Evolutionary conservation across 352 stramenopile species (phyloP), one percentile per base, ranked within the genome.

Genomic region (Phytophthora sojae): DNA sequence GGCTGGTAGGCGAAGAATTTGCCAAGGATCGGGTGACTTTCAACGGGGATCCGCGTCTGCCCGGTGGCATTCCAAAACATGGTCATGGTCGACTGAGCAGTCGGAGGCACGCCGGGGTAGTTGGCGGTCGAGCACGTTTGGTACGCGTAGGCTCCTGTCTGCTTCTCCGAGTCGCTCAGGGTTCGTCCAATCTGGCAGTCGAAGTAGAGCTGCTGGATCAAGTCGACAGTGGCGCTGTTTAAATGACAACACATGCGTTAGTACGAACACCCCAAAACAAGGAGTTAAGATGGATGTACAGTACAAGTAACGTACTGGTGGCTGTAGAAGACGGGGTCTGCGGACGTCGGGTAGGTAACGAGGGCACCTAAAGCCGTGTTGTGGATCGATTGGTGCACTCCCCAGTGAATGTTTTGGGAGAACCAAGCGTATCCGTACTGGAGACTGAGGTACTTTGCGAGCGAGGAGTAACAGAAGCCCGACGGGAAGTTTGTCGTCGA

Each of bases 291-390:
- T 42, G 12, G 8, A 19, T 23, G 26, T 9, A 21, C 21, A 21
- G 21, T 35, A 35, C 30, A 35, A 42, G 35, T 42, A 8, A 91
- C 85, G 57, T 88, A 93, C 83, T 93, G 88, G 54, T 92, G 85
- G 57, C 73, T 83, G 76, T 85, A 94, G 73, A 91, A 95, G 52
- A 94, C 83, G 9, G 86, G 85, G 35, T 95, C 88, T 32, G 81
- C 83, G 6, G 82, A 65, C 8, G 80, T 80, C 4, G 67, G 67
- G n/a, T 77, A 83, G 17, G 75, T 83, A 14, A 64, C 76, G 73
- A 95, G 87, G 4, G 79, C 75, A 4, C 74, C 73, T 39, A 78
- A 70, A 2, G 83, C 72, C 19, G 75, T 65, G 56, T 85, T 90
- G 70, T 95, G 87, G 47, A 95, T 87, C n/a, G 81, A 80, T 45